Evolutionary conservation across 495 filamentous ascomycete genomes (phyloP), one percentile per base, ranked within the genome.

Genomic region (Chaetomidium leptoderma): DNA sequence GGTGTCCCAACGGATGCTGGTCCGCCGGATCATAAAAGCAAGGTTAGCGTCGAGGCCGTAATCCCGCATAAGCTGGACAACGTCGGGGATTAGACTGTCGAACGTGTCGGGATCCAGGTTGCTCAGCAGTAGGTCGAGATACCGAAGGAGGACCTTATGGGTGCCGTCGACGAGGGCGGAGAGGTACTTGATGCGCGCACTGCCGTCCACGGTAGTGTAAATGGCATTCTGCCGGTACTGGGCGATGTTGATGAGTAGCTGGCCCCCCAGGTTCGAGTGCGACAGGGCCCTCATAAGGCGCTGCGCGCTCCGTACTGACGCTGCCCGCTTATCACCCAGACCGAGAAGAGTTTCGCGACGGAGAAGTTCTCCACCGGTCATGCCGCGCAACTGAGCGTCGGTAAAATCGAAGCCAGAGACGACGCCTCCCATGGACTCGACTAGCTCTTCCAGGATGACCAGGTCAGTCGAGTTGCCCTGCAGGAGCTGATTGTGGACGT

Each of bases 371-470:
- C 93, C 92, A 50, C 91, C 91, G 14, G 89, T 87, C 82, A 99
- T 88, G 14, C 88, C 90, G 48, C 84, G 79, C 5, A 95, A 79
- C 67, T 97, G 92, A 13, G 81, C 73, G 53, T 99, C 93, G 35
- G 88, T 97, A 59, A 95, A 89, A 66, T 89, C 87, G 36, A 84
- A 77, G 62, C 91, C 87, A 0, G 91, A 84, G 23, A 91, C 84
- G 36, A 99, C 89, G 33, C 95, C 95, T 14, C 88, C 87, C 95
- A 97, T 97, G 4, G 88, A 89, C 30, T 80, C 85, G 45, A 96
- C 88, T 37, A 97, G 74, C 62, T 97, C 87, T 67, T 93, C 86
- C 42, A 99, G 70, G 51, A 99, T 85, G 50, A 95, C 86, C 3
- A 97, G 78, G 64, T 96, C 92, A 16, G 87, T 90, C 1, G 87